Evolutionary conservation across 2,329 filamentous ascomycete genomes (phyloP).

Genomic region (Stachybotrys chlorohalonatus): DNA sequence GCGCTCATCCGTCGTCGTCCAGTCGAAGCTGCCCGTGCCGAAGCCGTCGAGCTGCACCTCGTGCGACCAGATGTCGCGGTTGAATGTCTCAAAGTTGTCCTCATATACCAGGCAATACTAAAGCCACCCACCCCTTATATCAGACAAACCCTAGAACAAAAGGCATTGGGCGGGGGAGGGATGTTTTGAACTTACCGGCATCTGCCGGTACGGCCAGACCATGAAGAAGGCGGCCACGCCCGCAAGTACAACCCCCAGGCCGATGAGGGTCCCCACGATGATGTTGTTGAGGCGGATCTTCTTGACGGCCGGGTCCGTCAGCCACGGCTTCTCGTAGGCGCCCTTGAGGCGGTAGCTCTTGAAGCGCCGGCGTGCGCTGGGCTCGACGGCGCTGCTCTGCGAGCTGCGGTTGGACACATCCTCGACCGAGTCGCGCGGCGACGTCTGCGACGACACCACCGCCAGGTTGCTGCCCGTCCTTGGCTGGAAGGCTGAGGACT

Average conservation of each 20-base stretch:
- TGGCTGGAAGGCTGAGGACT: not conserved
- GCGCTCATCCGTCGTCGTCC: conserved; percentile 37
- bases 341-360: conserved; percentile 13
- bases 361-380: conserved; percentile 18
- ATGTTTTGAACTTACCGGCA: conserved; percentile 6
- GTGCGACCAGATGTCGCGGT: conserved; percentile 36
- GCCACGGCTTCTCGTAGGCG: conserved; percentile 17
- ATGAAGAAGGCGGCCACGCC: conserved; percentile 22
- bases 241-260: conserved; percentile 23
- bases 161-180: not conserved
- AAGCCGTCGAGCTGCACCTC: conserved; percentile 36
- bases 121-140: not conserved
- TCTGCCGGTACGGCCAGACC: conserved; percentile 14
- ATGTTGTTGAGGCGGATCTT: conserved; percentile 25
- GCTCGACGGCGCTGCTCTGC: not conserved
- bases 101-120: conserved; percentile 42
- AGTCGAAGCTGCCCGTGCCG: conserved; percentile 43
- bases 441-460: not conserved
- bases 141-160: not conserved
- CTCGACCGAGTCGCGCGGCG: not conserved
- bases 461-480: not conserved
- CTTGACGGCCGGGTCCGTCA: conserved; percentile 20
- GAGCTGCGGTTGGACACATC: not conserved
- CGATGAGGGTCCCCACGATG: conserved; percentile 19
- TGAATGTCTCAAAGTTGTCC: conserved; percentile 37